phyloP scores from a whole-genome alignment of 2,329 filamentous ascomycete genomes.

The Orbilia blumenaviensis region DNA sequence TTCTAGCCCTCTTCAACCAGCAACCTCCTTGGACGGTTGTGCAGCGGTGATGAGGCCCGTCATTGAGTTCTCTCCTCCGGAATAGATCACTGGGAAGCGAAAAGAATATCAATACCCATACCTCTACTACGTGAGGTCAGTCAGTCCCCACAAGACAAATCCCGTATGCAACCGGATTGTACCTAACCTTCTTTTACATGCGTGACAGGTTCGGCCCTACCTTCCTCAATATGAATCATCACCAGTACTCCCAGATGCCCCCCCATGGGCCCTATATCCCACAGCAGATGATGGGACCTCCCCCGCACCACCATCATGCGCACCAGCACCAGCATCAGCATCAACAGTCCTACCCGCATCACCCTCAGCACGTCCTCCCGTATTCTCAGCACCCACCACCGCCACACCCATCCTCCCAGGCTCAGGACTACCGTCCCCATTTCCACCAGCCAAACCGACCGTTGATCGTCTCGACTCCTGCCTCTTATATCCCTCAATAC shows the following conservation, averaged over 20 bases:
- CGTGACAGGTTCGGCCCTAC: constrained; percentile 4
- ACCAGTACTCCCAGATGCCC: constrained; percentile 44
- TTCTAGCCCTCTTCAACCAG: not conserved
- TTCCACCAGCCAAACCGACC: constrained; percentile 59
- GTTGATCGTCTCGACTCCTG: constrained; percentile 2
- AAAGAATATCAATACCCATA: constrained; percentile 10
- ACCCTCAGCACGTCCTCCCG: constrained; percentile 23
- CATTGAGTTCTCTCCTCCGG: constrained; percentile 3
- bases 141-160: not conserved
- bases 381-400: constrained; percentile 36
- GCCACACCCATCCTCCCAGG: constrained; percentile 29
- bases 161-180: not conserved
- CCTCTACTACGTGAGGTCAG: constrained; percentile 22
- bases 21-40: constrained; percentile 1
- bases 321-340: constrained; percentile 24
- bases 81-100: constrained; percentile 21
- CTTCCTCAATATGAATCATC: constrained; percentile 25
- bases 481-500: constrained; percentile 23
- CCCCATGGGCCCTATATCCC: constrained; percentile 37
- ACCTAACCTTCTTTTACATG: not conserved
- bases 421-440: constrained; percentile 64
- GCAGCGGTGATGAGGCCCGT: constrained; percentile 33
- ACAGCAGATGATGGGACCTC: constrained; percentile 38
- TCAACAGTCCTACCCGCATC: constrained; percentile 24
- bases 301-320: constrained; percentile 1